Evolutionary conservation across 2,329 filamentous ascomycete species (phyloP).

Genomic region (Exophiala alcalophila): DNA sequence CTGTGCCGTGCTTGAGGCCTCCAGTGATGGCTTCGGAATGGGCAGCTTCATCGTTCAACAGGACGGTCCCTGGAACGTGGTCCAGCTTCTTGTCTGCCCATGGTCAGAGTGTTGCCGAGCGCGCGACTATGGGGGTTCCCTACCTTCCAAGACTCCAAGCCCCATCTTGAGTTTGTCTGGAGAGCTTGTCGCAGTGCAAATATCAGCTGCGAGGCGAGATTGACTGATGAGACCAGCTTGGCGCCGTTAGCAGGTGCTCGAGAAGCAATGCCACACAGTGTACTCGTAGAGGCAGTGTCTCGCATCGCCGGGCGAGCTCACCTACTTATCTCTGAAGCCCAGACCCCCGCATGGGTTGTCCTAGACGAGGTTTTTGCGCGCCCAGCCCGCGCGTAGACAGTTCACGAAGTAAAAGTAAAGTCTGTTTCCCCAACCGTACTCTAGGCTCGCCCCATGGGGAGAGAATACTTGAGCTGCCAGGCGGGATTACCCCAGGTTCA

Average conservation of each 20-base stretch:
- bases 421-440: too few species aligned
- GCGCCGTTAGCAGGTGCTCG: too few species aligned
- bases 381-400: too few species aligned
- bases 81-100: conserved; percentile 23
- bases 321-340: not conserved
- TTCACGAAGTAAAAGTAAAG: too few species aligned
- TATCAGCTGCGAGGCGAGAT: not conserved
- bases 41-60: conserved; percentile 25
- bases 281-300: not conserved
- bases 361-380: too few species aligned
- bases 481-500: too few species aligned
- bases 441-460: too few species aligned
- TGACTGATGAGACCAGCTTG: not conserved
- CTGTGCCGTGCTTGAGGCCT: conserved; percentile 27
- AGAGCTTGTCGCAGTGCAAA: not conserved
- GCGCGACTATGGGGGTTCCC: not conserved
- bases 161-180: conserved; percentile 13
- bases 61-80: conserved; percentile 26
- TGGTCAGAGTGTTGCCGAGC: not conserved
- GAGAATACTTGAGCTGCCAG: too few species aligned
- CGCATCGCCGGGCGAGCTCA: not conserved
- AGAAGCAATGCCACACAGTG: too few species aligned
- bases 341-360: conserved; percentile 2
- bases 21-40: conserved; percentile 21
- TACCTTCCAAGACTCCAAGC: conserved; percentile 22